These are phyloP conservation scores for Acacia acuminata DNA, from an alignment of 306 rosid species.

Conservation along the genomic window DNA sequence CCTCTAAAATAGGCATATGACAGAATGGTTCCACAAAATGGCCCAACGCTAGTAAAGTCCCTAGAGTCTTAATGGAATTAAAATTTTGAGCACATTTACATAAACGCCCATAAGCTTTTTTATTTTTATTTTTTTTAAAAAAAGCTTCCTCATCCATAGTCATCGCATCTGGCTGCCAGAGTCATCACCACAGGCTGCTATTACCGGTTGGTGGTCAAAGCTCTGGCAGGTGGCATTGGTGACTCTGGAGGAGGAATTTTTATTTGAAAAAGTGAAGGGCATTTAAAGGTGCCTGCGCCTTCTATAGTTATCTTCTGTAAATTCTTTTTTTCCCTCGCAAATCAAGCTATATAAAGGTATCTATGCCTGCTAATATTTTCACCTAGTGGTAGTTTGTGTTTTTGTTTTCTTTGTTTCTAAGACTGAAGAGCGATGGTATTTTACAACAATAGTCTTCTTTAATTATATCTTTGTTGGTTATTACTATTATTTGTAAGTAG, in stretches of 20 bases:
- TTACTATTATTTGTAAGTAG: background rate
- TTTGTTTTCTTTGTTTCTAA: background rate
- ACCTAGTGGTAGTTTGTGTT: constrained; percentile 2
- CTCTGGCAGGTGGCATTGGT: too few relatives aligned
- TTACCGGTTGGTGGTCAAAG: too few relatives aligned
- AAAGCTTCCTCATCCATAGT: background rate
- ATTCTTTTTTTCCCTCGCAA: background rate
- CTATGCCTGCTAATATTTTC: constrained; percentile 1
- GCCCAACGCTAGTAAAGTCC: background rate
- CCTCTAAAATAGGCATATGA: background rate
- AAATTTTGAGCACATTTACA: background rate
- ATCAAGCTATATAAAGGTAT: background rate
- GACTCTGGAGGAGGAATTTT: too few relatives aligned
- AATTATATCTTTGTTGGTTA: constrained; percentile 2
- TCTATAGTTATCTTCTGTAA: background rate
- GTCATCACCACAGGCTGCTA: too few relatives aligned
- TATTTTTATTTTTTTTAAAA: too few relatives aligned
- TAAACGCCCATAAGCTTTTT: background rate
- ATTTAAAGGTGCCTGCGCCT: too few relatives aligned
- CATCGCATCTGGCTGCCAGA: too few relatives aligned
- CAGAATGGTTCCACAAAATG: background rate
- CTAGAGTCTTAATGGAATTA: background rate
- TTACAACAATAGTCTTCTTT: background rate
- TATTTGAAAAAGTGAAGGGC: too few relatives aligned
- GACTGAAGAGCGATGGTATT: background rate